Conservation (phyloP, 106 monocot genomes). For the Acanthochlamys bracteata region DNA sequence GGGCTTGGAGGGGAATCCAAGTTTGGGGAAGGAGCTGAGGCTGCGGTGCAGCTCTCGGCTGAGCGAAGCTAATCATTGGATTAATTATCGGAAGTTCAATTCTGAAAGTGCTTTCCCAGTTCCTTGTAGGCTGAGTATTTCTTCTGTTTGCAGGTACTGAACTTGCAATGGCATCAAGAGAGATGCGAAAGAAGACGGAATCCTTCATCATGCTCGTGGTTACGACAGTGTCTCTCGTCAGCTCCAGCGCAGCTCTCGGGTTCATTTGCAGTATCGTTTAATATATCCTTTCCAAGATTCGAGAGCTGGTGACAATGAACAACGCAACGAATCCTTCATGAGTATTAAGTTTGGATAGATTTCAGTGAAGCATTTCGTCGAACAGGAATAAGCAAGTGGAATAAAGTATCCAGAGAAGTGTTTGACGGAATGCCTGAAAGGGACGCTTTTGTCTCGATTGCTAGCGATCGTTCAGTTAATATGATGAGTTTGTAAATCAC, state of each 20-base stretch:
- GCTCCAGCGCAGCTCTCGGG: constrained; percentile 76
- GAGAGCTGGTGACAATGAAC: constrained; percentile 14
- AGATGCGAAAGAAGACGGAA: constrained; percentile 82
- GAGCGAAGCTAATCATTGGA: constrained; percentile 61
- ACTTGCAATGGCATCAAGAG: constrained; percentile 92
- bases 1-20: constrained; percentile 94
- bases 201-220: constrained; percentile 88
- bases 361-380: neutral
- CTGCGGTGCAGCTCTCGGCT: constrained; percentile 63
- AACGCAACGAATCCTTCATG: neutral
- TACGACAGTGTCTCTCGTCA: constrained; percentile 78
- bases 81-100: constrained; percentile 72
- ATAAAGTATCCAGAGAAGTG: neutral
- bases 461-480: neutral
- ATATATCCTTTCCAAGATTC: constrained; percentile 42
- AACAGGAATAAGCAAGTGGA: neutral
- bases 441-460: neutral
- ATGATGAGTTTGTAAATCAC: too few species aligned
- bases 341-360: neutral
- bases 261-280: constrained; percentile 62
- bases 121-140: constrained; percentile 83
- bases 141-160: constrained; percentile 87
- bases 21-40: constrained; percentile 91
- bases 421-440: neutral
- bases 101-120: constrained; percentile 51